Conservation (phyloP, 192 early-diverging fungal genomes). For the Podila clonocystis region DNA sequence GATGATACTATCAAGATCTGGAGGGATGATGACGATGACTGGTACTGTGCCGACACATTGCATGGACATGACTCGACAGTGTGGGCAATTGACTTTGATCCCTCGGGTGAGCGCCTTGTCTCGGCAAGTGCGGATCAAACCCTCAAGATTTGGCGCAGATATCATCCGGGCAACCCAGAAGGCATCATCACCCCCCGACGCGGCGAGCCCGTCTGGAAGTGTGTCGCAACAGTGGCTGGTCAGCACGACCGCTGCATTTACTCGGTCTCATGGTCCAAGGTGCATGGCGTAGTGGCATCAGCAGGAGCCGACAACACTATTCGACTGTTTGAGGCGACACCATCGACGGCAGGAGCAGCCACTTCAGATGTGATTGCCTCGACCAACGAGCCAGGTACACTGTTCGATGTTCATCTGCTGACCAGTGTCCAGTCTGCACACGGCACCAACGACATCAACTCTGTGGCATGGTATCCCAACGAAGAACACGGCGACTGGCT, state of each 20-base stretch:
- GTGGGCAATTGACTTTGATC: conserved; percentile 92
- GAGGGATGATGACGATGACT: conserved; percentile 96
- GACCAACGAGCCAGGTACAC: conserved; percentile 34
- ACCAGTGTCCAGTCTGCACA: conserved; percentile 73
- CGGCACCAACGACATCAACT: conserved; percentile 90
- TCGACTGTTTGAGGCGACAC: conserved; percentile 62
- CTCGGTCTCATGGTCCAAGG: conserved; percentile 90
- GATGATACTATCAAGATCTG: conserved; percentile 96
- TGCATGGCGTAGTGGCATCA: conserved; percentile 79
- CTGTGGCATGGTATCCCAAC: conserved; percentile 84
- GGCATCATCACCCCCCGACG: conserved; percentile 62
- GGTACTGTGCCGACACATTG: conserved; percentile 90
- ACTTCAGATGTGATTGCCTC: background rate
- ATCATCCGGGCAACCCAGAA: conserved; percentile 55
- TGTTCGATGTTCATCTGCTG: conserved; percentile 32
- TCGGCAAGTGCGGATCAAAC: conserved; percentile 92
- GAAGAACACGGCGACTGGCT: conserved; percentile 72
- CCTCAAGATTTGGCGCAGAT: conserved; percentile 80
- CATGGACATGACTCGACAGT: conserved; percentile 91
- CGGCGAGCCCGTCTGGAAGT: conserved; percentile 71
- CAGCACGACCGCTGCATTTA: conserved; percentile 91
- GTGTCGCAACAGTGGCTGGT: conserved; percentile 71
- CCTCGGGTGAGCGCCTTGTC: conserved; percentile 65
- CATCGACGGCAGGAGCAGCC: conserved; percentile 8
- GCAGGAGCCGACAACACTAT: conserved; percentile 86